Evolutionary conservation across 108 stramenopile genomes (phyloP), one percentile per base, ranked within the genome.

Genomic region (Pinguiococcus pyrenoidosus): DNA sequence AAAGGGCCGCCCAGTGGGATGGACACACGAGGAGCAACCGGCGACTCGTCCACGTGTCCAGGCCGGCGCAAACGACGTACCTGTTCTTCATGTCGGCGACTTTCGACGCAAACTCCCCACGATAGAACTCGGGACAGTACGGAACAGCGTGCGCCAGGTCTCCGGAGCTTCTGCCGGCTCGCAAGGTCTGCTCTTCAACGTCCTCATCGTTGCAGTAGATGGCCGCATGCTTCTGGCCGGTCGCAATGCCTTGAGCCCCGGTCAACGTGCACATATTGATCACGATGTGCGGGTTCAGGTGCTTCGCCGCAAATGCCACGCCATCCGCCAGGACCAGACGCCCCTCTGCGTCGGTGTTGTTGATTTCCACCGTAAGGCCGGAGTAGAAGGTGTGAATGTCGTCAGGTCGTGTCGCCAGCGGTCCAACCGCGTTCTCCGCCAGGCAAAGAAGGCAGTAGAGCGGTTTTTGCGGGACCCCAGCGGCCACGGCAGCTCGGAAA

Each of bases 41-140:
- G n/a, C n/a, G n/a, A n/a, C n/a, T n/a, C n/a, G n/a, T n/a, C n/a
- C n/a, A n/a, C n/a, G n/a, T n/a, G n/a, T n/a, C n/a, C n/a, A n/a
- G n/a, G n/a, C n/a, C n/a, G n/a, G n/a, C 12, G 13, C n/a, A n/a
- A n/a, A n/a, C n/a, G n/a, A n/a, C n/a, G n/a, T n/a, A n/a, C n/a
- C n/a, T 57, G 51, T 87, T 87, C 45, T 84, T 87, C 86, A 87
- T 84, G 50, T 87, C 86, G 16, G 86, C 83, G 4, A 89, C 76
- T 22, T 68, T 50, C 3, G 78, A 80, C 36, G 66, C 68, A 59
- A 83, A 84, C 54, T 89, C 87, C 16, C 50, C 56, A 49, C 49
- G 65, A 47, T 76, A 75, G 20, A 89, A 59, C 50, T 87, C 84
- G 0, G 87, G 84, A 22, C 47, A 54, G 54, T 82, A 90, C 1